phyloP scores from a whole-genome alignment of 2,329 filamentous ascomycete genomes.

The Fusarium verticillioides region DNA sequence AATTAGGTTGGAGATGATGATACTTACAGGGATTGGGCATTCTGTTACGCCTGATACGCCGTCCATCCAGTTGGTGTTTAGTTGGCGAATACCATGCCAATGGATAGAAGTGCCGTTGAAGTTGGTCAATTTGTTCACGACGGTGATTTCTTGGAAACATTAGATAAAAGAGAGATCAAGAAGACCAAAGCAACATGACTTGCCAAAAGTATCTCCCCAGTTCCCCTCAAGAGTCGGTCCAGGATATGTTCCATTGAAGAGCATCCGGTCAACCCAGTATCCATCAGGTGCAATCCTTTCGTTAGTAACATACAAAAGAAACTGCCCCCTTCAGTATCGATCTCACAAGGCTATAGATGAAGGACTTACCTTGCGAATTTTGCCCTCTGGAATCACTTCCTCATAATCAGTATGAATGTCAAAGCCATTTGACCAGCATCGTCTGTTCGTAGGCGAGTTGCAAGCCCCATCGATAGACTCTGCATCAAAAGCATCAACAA shows the following conservation, averaged over 20 bases:
- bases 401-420: background rate
- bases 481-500: background rate
- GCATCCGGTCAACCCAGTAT: background rate
- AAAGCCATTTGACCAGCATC: background rate
- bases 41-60: background rate
- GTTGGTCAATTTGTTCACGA: background rate
- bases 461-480: background rate
- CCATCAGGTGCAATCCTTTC: background rate
- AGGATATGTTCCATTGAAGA: background rate
- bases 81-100: background rate
- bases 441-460: background rate
- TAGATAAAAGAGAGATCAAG: background rate
- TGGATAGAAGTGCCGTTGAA: background rate
- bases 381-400: background rate
- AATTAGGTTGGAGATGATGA: accelerated
- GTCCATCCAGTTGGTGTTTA: background rate
- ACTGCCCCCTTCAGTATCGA: background rate
- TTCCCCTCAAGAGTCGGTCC: background rate
- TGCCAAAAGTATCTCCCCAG: conserved; percentile 3
- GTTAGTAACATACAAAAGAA: background rate
- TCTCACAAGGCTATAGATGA: accelerated
- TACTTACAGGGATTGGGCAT: background rate
- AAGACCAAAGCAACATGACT: background rate
- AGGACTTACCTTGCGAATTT: background rate
- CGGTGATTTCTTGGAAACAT: background rate